Base-by-base conservation (phyloP, 75 land plant species). In the Gnetum montanum region DNA sequence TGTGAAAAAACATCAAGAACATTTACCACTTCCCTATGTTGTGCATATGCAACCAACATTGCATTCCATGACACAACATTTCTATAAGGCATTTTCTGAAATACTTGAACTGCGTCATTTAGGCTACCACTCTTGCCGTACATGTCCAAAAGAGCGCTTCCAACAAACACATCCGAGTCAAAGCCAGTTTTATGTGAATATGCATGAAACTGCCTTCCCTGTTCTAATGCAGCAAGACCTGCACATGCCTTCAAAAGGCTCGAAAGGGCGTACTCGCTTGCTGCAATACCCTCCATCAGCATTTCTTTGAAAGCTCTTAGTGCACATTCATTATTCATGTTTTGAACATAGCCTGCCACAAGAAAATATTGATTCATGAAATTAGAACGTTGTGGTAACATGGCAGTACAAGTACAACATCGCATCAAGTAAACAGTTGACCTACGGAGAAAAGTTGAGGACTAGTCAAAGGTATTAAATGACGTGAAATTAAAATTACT, bases 21-120 rank as follows among this genome's bases (percentile, higher is more conserved):
- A 15, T 55, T 55, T 19, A n/a, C 34, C 7, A 15, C 57, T 10
- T 31, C 20, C 33, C 57, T 47, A 55, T 34, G 34, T 31, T 55
- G 57, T 19, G 57, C 34, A 8, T 12, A 31, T 11, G 20, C 46
- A 13, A 47, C 31, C 1, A 55, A 34, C 34, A 55, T 55, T 11
- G 57, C 38, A 55, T 55, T 55, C 83, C 83, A 84, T 0, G 88
- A 64, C n/a, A 80, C 77, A 37, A 80, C 68, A 52, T 76, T 75
- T 40, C 58, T 74, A 49, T 73, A 67, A 12, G 76, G 82, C 77
- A 82, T 82, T 8, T 20, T 16, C 0, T 31, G 8, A 25, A 82
- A 82, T 1, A 82, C 31, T 31, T 0, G 1, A 0, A 49, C 16
- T 31, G 86, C 86, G 13, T 78, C 81, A 27, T 53, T 58, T 25